Percentiles rank a stretch among this genome's conserved stretches.
Evolutionary conservation across 768 basidiomycete species (phyloP).

Genomic region (Rhodosporidiobolus sp.): DNA sequence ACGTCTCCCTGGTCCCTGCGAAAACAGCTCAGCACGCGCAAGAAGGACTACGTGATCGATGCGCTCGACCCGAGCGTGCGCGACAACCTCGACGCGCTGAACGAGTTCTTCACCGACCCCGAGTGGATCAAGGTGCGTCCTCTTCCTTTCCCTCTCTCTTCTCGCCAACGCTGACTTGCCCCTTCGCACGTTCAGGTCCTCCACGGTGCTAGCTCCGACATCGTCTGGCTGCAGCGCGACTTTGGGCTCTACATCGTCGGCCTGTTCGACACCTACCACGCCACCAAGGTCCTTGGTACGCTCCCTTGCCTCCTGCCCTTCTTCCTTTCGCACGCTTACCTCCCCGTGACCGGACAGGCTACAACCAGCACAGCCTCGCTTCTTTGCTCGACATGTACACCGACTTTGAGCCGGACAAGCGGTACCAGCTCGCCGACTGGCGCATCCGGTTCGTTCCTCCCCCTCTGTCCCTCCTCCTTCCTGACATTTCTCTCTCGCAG

Average conservation of each 20-base stretch:
- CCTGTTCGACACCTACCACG: conserved; percentile 96
- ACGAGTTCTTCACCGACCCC: conserved; percentile 76
- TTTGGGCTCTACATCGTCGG: conserved; percentile 91
- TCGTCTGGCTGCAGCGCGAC: conserved; percentile 93
- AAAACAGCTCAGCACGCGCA: conserved; percentile 57
- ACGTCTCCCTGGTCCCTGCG: background rate
- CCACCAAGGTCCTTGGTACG: conserved; percentile 75
- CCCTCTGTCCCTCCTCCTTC: no score
- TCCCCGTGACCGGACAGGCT: conserved; percentile 55
- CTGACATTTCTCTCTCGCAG: conserved; percentile 46
- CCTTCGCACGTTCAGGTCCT: conserved; percentile 61
- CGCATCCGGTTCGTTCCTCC: conserved; percentile 65
- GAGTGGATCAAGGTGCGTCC: conserved; percentile 70
- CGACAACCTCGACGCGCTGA: conserved; percentile 68
- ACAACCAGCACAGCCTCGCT: conserved; percentile 78
- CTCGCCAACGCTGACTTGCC: background rate
- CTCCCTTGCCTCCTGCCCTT: background rate
- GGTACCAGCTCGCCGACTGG: conserved; percentile 97
- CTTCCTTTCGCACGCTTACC: no score
- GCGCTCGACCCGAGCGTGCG: conserved; percentile 62
- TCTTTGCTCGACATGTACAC: conserved; percentile 82
- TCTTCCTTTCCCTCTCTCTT: background rate
- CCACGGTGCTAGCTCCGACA: conserved; percentile 90
- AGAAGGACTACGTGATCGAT: conserved; percentile 84
- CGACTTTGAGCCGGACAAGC: conserved; percentile 85